Base-by-base conservation (phyloP, 441 rosid genomes). In the Gossypium trilobum region DNA sequence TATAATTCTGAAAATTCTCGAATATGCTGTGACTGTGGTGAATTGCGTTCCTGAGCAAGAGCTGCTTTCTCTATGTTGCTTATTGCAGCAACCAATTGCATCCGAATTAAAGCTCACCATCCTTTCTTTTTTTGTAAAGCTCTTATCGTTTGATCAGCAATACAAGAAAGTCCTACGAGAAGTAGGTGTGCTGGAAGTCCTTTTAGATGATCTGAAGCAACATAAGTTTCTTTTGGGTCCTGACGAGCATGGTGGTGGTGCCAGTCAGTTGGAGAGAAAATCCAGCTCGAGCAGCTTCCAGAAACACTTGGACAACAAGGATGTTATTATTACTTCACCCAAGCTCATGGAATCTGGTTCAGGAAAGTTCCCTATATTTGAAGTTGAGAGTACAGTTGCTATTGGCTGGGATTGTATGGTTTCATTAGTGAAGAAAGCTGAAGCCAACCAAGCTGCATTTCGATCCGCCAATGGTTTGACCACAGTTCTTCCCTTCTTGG, bases 41-140 rank as follows among this genome's bases (percentile, higher is more conserved):
- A 96, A 92, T 82, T 96, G 99, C 78, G 87, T 96, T 75, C 99
- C 99, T 39, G 99, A 96, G 85, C 99, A 96, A 81, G 99, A 96
- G 80, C 75, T 96, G 81, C 88, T 96, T 79, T 94, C 99, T 36
- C 92, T 96, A 60, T 94, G 99, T 83, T 96, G 98, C 90, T 88
- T 96, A 74, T 79, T 96, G 89, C 99, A 96, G 87, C 99, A 94
- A 77, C 90, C 92, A 68, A 91, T 94, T 67, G 79, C 97, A 72
- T 84, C 99, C 67, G 93, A 92, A 60, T 77, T 96, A 75, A 96
- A 96, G 92, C 90, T 89, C 78, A 89, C 96, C 7, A 85, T 94
- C 78, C 97, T 96, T 74, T 85, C 93, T 72, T 94, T 96, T 87
- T 92, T 94, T 75, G 96, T 94, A 70, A 96, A 96, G 79, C 97